Conservation (phyloP, 23 red algal genomes). For the Gracilaria vermiculophylla region DNA sequence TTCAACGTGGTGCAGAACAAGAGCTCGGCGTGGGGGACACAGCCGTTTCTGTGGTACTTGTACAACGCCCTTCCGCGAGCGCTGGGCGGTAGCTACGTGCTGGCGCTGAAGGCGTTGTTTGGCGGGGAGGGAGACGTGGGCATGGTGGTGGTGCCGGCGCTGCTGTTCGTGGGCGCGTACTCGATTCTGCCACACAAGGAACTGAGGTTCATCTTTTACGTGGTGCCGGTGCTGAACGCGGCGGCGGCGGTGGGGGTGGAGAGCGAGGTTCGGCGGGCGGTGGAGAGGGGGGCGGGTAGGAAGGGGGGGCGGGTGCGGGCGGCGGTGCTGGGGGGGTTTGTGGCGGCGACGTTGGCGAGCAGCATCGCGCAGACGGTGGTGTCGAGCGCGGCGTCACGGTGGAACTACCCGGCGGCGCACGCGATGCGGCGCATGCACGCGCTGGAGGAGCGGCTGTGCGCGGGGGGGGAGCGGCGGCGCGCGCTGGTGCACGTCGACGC, state of each 20-base stretch:
- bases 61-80: conserved; percentile 82
- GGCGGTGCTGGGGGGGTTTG: background rate
- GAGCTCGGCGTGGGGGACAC: conserved; percentile 69
- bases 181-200: conserved; percentile 91
- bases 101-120: background rate
- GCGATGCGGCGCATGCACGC: conserved; percentile 10
- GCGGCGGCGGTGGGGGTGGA: conserved; percentile 61
- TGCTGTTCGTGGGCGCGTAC: conserved; percentile 74
- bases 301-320: background rate
- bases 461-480: background rate
- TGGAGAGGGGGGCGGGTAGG: conserved; percentile 38
- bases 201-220: conserved; percentile 88
- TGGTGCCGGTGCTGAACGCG: conserved; percentile 65
- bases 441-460: background rate
- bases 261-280: background rate
- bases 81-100: conserved; percentile 21
- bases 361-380: background rate
- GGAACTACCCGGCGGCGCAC: conserved; percentile 25
- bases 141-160: conserved; percentile 15
- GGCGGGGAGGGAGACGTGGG: background rate
- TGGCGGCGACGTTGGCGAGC: background rate
- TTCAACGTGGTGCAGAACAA: conserved; percentile 80
- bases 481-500: conserved; percentile 56
- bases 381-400: conserved; percentile 3
- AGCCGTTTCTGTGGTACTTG: conserved; percentile 87